A percentile compares a stretch with the other conserved stretches of the same genome.
Conservation (phyloP, 164 flowering plant species). For the Houttuynia cordata region DNA sequence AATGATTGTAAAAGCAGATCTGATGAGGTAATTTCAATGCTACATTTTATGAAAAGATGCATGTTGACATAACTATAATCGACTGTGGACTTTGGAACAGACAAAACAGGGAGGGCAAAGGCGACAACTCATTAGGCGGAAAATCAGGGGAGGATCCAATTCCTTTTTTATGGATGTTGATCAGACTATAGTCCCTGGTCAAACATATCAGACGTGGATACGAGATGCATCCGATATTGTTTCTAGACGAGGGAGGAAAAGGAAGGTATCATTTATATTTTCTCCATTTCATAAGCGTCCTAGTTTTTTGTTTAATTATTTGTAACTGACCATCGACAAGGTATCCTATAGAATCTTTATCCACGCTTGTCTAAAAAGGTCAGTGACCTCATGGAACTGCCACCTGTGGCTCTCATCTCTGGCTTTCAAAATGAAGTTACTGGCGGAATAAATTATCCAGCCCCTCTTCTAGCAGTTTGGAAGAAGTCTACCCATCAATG, state of each 20-base stretch:
- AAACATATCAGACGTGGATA: constrained; percentile 72
- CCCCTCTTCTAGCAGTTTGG: constrained; percentile 50
- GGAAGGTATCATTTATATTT: constrained; percentile 29
- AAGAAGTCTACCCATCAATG: constrained; percentile 27
- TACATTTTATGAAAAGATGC: not conserved
- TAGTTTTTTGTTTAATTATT: not conserved
- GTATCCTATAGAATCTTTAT: constrained; percentile 17
- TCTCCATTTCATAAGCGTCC: not conserved
- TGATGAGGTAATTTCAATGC: constrained; percentile 19
- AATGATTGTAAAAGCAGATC: constrained; percentile 16
- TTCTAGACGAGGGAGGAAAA: constrained; percentile 40
- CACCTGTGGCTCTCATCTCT: constrained; percentile 40
- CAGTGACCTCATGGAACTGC: constrained; percentile 46
- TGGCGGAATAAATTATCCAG: constrained; percentile 40
- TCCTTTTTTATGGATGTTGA: constrained; percentile 44
- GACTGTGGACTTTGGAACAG: constrained; percentile 4
- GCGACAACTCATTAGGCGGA: constrained; percentile 29
- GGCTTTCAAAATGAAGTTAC: constrained; percentile 19
- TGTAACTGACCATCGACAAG: no score
- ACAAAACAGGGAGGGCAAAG: constrained; percentile 23
- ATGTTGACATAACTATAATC: constrained; percentile 5
- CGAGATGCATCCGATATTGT: constrained; percentile 49
- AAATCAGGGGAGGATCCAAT: constrained; percentile 20
- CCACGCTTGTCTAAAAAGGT: constrained; percentile 30
- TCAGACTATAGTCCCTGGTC: constrained; percentile 61